phyloP scores from a whole-genome alignment of 2,329 filamentous ascomycete genomes.

The Dendrostoma leiphaemia region DNA sequence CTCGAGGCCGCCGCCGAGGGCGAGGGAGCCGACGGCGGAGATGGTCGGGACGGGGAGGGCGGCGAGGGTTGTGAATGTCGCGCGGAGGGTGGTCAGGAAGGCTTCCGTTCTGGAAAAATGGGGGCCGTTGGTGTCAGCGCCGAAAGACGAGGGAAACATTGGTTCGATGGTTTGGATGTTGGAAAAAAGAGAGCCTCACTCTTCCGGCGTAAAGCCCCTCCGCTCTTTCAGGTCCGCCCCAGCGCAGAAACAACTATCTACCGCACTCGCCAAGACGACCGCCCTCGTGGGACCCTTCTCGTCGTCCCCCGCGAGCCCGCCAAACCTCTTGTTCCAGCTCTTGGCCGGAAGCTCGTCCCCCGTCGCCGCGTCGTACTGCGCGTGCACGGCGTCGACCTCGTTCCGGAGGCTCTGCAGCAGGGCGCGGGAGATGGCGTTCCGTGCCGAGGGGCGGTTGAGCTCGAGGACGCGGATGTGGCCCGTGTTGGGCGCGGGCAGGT shows the following conservation, averaged over 20 bases:
- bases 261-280: constrained; percentile 77
- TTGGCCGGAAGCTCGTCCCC: constrained; percentile 49
- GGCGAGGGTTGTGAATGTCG: constrained; percentile 71
- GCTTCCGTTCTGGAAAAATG: constrained; percentile 61
- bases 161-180: too few species aligned
- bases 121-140: too few species aligned
- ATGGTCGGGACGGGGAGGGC: constrained; percentile 85
- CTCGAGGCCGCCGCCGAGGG: constrained; percentile 91
- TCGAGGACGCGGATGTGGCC: constrained; percentile 87
- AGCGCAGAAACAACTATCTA: constrained; percentile 88
- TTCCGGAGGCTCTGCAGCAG: constrained; percentile 70
- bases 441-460: constrained; percentile 78
- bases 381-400: constrained; percentile 70
- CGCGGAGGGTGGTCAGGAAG: constrained; percentile 76
- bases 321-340: constrained; percentile 38
- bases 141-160: too few species aligned
- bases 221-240: constrained; percentile 94
- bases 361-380: constrained; percentile 51
- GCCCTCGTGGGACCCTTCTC: constrained; percentile 67
- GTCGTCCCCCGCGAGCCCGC: constrained; percentile 42
- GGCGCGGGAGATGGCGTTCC: constrained; percentile 85
- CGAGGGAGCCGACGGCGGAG: constrained; percentile 78
- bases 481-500: constrained; percentile 72
- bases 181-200: constrained; percentile 54
- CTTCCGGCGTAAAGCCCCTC: constrained; percentile 68